Conservation (phyloP, 1,139 yeast genomes). For the Nematodospora anomalae region DNA sequence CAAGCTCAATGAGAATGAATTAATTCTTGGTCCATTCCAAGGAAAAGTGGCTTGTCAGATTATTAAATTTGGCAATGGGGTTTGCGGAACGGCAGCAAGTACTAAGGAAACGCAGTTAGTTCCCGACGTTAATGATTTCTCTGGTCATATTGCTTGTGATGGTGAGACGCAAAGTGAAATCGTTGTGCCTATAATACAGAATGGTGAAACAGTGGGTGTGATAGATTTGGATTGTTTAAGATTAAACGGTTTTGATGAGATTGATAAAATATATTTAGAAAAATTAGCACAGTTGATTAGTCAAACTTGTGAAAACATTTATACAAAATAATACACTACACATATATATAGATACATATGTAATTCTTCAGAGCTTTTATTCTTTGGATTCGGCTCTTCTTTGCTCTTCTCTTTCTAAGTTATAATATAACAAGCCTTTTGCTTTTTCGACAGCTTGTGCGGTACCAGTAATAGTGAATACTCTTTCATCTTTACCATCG, state of each 20-base stretch:
- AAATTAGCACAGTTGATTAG: conserved; percentile 53
- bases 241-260: conserved; percentile 61
- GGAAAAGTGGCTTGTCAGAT: conserved; percentile 95
- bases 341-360: background rate
- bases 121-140: conserved; percentile 69
- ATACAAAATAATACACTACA: conserved; percentile 1
- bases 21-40: conserved; percentile 89
- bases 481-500: conserved; percentile 63
- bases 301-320: conserved; percentile 11
- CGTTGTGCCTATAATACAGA: conserved; percentile 73
- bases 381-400: conserved; percentile 48
- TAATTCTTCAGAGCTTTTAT: background rate
- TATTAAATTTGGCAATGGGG: conserved; percentile 79
- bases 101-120: conserved; percentile 66
- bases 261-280: conserved; percentile 63
- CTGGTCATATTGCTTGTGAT: conserved; percentile 97
- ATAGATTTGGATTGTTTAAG: conserved; percentile 81
- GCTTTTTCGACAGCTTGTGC: conserved; percentile 69
- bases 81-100: conserved; percentile 83
- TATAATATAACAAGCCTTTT: conserved; percentile 63
- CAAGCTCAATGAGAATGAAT: conserved; percentile 33
- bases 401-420: conserved; percentile 74
- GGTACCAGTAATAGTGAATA: conserved; percentile 73
- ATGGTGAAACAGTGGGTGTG: conserved; percentile 61
- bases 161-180: conserved; percentile 92